These are phyloP conservation scores for Amanita inopinata DNA, from an alignment of 768 basidiomycete species.

Conservation along the genomic window DNA sequence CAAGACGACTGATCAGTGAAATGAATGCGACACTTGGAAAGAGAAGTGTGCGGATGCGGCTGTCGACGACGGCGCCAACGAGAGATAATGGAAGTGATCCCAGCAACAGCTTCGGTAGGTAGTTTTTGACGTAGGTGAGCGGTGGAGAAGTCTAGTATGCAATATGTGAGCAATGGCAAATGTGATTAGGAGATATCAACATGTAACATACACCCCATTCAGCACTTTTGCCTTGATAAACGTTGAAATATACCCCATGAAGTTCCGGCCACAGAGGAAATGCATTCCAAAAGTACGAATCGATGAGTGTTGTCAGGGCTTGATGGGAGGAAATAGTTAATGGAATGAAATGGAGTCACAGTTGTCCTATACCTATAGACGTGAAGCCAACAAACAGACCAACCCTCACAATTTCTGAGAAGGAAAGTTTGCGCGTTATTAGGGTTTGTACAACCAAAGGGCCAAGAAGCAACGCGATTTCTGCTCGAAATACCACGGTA, in stretches of 20 bases:
- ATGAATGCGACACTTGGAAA: slow-evolving; percentile 46
- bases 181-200: background rate
- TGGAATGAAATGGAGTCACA: background rate
- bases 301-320: slow-evolving; percentile 59
- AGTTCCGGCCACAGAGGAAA: slow-evolving; percentile 83
- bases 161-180: background rate
- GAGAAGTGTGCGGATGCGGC: slow-evolving; percentile 39
- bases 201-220: slow-evolving; percentile 80
- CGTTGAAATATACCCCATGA: slow-evolving; percentile 72
- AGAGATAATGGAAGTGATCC: slow-evolving; percentile 50
- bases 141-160: slow-evolving; percentile 58
- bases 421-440: slow-evolving; percentile 27
- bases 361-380: slow-evolving; percentile 50
- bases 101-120: slow-evolving; percentile 74
- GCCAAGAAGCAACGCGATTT: slow-evolving; percentile 59
- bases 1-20: slow-evolving; percentile 58
- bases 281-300: slow-evolving; percentile 80
- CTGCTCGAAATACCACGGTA: slow-evolving; percentile 69
- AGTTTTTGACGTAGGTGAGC: slow-evolving; percentile 51
- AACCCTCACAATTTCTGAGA: slow-evolving; percentile 34
- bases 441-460: slow-evolving; percentile 52
- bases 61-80: slow-evolving; percentile 40
- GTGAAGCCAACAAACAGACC: slow-evolving; percentile 38
- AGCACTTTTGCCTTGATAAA: slow-evolving; percentile 73
- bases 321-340: background rate